These are phyloP conservation scores for Camellia japonica DNA, from an alignment of 148 eudicot species.

Conservation along the genomic window DNA sequence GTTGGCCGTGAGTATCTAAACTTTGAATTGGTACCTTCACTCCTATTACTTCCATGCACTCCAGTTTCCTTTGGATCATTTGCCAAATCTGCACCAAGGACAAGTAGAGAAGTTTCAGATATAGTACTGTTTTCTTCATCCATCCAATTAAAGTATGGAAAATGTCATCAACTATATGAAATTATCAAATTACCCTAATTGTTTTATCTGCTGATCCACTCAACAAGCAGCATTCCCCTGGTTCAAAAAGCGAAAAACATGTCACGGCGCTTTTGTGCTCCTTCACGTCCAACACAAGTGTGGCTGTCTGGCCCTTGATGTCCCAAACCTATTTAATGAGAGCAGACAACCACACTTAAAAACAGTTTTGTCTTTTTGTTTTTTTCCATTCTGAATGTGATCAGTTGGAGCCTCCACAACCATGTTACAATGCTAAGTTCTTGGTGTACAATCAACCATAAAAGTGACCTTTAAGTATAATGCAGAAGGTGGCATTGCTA, in stretches of 20 bases:
- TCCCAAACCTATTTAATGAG: constrained; percentile 43
- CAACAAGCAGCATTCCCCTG: constrained; percentile 45
- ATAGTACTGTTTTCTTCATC: neutral
- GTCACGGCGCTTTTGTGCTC: constrained; percentile 58
- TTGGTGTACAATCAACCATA: neutral
- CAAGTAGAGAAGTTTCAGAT: neutral
- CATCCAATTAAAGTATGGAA: neutral
- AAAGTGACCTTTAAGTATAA: neutral
- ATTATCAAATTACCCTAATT: constrained; percentile 35
- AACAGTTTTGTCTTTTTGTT: neutral
- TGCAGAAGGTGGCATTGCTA: neutral
- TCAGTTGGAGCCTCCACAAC: constrained; percentile 14
- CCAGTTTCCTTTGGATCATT: constrained; percentile 39
- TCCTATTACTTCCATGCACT: constrained; percentile 43
- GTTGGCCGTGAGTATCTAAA: constrained; percentile 38
- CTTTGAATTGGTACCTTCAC: constrained; percentile 42
- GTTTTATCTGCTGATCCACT: constrained; percentile 64
- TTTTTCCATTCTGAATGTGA: neutral
- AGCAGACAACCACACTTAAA: neutral
- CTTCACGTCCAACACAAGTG: constrained; percentile 34
- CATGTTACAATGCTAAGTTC: neutral
- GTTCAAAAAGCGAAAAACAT: constrained; percentile 52
- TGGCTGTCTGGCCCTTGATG: constrained; percentile 42
- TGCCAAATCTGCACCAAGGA: constrained; percentile 46
- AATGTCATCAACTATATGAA: neutral